Evolutionary conservation across 352 stramenopile species (phyloP), one percentile per base, ranked within the genome.

Genomic region (Pythium rishiriense): DNA sequence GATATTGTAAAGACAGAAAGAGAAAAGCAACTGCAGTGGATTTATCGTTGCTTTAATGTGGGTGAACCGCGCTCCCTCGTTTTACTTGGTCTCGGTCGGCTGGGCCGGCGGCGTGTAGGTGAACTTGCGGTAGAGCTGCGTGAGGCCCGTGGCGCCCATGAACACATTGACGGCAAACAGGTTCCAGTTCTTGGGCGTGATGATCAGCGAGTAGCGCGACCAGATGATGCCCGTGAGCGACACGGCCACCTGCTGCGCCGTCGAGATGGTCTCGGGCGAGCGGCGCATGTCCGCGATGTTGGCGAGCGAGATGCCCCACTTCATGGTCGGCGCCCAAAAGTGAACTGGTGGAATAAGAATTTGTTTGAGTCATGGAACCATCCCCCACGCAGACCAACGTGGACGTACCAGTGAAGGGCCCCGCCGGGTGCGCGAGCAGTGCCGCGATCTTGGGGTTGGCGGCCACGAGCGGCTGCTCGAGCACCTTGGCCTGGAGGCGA

Each of bases 131-230:
- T 81, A 92, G 68, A 97, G 77, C 73, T 97, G 89, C 68, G 74
- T 78, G 41, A 92, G 70, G 4, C 90, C 90, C 47, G 88, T 97
- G 68, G 73, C 83, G 41, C 78, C 87, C 84, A 97, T 96, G 59
- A 96, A 94, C 28, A 94, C 72, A 66, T 97, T 97, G 45, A 97
- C 90, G 1, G 81, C 74, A 62, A 97, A 92, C 17, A 97, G 74
- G 68, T 96, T 97, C 81, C 90, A 97, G 80, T 97, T 97, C 68
- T 92, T 87, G 28, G 90, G 89, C 29, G 83, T 95, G 61, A 97
- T 94, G 31, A 96, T 78, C 35, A 93, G 68, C 57, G 78, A 92
- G 74, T 97, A 97, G 52, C 90, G 83, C 28, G 85, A 94, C 88
- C 90, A 97, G 66, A 97, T 96, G 57, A 97, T 64, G n/a, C 88